These are phyloP conservation scores for Arachis hypogaea DNA, from an alignment of 306 rosid species.

Conservation along the genomic window DNA sequence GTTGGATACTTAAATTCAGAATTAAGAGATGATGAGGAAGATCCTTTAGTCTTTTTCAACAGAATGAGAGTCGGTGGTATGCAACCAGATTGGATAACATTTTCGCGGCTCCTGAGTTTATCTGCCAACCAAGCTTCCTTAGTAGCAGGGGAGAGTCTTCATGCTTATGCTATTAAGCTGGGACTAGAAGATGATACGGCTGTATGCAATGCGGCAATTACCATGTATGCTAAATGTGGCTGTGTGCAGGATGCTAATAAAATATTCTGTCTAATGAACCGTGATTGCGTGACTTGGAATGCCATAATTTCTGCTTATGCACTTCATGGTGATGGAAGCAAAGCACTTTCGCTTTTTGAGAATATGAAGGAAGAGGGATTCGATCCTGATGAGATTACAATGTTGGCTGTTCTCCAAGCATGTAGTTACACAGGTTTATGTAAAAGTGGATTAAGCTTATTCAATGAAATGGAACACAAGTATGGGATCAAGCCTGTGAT, in stretches of 20 bases:
- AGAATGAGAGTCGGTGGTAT: conserved; percentile 43
- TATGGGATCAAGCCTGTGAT: conserved; percentile 47
- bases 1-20: conserved; percentile 51
- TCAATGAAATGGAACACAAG: conserved; percentile 50
- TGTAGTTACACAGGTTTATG: conserved; percentile 56
- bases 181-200: conserved; percentile 49
- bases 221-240: conserved; percentile 67
- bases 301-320: conserved; percentile 56
- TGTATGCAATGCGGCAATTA: conserved; percentile 53
- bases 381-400: conserved; percentile 51
- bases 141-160: conserved; percentile 54
- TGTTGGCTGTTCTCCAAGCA: conserved; percentile 59
- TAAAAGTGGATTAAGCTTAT: conserved; percentile 52
- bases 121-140: conserved; percentile 55
- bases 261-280: conserved; percentile 42
- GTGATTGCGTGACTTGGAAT: conserved; percentile 52
- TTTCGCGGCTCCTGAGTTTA: conserved; percentile 49
- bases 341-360: conserved; percentile 47
- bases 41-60: conserved; percentile 47
- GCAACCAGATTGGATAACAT: conserved; percentile 47
- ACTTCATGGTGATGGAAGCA: conserved; percentile 54
- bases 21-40: conserved; percentile 40
- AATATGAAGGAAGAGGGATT: conserved; percentile 52
- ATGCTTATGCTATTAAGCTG: conserved; percentile 46
- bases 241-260: conserved; percentile 49